A percentile compares a stretch with the other conserved stretches of the same genome.
Conservation (phyloP, 1,139 yeast genomes). For the Pichia sp. region DNA sequence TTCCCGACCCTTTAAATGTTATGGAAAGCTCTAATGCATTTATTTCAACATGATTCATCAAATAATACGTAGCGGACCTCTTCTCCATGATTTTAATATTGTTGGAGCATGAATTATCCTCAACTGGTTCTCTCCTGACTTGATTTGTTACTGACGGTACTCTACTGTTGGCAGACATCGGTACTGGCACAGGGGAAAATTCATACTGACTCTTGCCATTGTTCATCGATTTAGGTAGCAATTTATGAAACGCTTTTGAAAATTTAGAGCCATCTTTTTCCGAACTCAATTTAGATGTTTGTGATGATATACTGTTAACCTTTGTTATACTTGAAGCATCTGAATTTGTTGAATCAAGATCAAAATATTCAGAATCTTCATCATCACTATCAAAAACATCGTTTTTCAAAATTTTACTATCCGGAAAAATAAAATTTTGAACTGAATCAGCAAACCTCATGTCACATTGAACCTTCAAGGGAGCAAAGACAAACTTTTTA, state of each 20-base stretch:
- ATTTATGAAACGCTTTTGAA: slow-evolving; percentile 7
- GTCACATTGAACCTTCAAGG: slow-evolving; percentile 68
- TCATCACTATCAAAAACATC: slow-evolving; percentile 10
- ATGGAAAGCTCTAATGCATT: slow-evolving; percentile 46
- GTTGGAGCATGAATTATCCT: slow-evolving; percentile 13
- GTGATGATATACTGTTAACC: not conserved
- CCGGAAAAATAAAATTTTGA: slow-evolving; percentile 41
- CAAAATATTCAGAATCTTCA: slow-evolving; percentile 6
- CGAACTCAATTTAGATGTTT: not conserved
- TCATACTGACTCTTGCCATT: not conserved
- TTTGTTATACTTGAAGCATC: slow-evolving; percentile 1
- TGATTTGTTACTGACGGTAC: no score
- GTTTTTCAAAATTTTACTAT: slow-evolving; percentile 15
- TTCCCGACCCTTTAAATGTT: slow-evolving; percentile 72
- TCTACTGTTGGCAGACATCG: not conserved
- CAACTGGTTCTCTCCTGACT: not conserved
- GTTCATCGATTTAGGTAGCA: slow-evolving; percentile 4
- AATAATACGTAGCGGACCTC: slow-evolving; percentile 41
- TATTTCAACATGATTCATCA: slow-evolving; percentile 47
- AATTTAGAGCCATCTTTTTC: slow-evolving; percentile 4
- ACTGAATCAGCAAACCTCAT: slow-evolving; percentile 55
- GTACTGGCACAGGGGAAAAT: not conserved
- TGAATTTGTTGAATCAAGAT: slow-evolving; percentile 1
- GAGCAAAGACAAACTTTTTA: slow-evolving; percentile 44
- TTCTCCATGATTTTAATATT: slow-evolving; percentile 41